phyloP scores from a whole-genome alignment of 768 basidiomycete species.

The Agrocybe pediades region DNA sequence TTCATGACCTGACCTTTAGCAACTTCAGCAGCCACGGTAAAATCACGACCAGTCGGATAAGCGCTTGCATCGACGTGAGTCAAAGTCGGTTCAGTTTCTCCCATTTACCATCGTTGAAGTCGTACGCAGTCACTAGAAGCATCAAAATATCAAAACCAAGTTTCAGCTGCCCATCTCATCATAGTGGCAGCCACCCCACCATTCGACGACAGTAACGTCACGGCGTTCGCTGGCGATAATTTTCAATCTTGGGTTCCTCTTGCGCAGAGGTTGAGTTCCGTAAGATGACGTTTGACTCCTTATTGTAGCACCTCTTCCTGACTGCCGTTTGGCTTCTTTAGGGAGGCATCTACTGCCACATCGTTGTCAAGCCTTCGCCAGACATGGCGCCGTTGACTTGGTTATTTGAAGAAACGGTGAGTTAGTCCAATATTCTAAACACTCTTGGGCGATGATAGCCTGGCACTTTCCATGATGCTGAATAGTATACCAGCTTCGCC shows the following conservation, averaged over 20 bases:
- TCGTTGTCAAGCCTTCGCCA: conserved; percentile 50
- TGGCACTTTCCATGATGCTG: conserved; percentile 15
- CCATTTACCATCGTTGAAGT: background rate
- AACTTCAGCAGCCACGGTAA: conserved; percentile 42
- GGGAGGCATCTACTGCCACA: conserved; percentile 59
- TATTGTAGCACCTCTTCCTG: conserved; percentile 9
- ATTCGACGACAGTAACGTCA: conserved; percentile 28
- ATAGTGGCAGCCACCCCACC: conserved; percentile 56
- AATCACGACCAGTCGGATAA: conserved; percentile 45
- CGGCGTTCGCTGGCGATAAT: conserved; percentile 17
- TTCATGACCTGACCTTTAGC: conserved; percentile 45
- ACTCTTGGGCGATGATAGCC: conserved; percentile 16
- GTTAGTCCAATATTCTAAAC: conserved; percentile 17
- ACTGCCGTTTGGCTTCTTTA: conserved; percentile 26
- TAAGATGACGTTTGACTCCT: conserved; percentile 24
- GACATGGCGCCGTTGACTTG: conserved; percentile 46
- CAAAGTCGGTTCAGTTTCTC: background rate
- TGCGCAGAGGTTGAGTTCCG: conserved; percentile 46
- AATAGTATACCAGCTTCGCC: conserved; percentile 33
- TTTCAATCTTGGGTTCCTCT: conserved; percentile 43
- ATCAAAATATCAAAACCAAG: conserved; percentile 26
- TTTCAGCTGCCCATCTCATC: conserved; percentile 49
- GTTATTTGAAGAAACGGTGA: conserved; percentile 50
- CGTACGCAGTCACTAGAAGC: conserved; percentile 35
- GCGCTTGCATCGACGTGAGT: conserved; percentile 47